A percentile compares a stretch with the other conserved stretches of the same genome.
These are phyloP conservation scores for Penicillium macrosclerotiorum DNA, from an alignment of 495 filamentous ascomycete species.

Conservation along the genomic window DNA sequence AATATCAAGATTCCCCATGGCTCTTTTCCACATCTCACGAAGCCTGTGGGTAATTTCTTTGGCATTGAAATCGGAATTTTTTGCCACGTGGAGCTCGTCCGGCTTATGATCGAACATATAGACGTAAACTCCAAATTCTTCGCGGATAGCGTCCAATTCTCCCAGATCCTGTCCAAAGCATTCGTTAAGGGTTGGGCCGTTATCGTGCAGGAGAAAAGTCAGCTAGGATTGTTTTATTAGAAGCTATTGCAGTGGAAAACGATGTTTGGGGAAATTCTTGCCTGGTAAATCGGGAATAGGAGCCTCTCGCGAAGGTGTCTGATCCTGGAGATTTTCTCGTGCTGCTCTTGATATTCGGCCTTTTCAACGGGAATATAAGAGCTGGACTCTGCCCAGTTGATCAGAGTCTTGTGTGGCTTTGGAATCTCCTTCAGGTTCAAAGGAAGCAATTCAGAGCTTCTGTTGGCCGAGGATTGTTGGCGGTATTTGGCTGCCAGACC, in stretches of 20 bases:
- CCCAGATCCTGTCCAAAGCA: slow-evolving; percentile 47
- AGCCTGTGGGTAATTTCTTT: slow-evolving; percentile 34
- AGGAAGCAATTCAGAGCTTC: no score
- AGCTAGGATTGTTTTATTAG: slow-evolving; percentile 16
- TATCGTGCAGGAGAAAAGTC: slow-evolving; percentile 45
- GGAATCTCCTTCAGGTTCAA: no score
- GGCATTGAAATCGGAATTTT: slow-evolving; percentile 19
- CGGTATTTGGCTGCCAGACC: neutral
- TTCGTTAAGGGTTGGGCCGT: slow-evolving; percentile 34
- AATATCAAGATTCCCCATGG: slow-evolving; percentile 28
- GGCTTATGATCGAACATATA: slow-evolving; percentile 19
- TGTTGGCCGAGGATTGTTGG: no score
- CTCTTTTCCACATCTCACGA: slow-evolving; percentile 31
- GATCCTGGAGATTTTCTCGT: no score
- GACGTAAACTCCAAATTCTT: slow-evolving; percentile 16
- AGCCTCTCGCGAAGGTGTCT: no score
- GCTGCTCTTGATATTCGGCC: no score
- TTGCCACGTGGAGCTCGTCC: slow-evolving; percentile 25
- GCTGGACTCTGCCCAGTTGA: no score
- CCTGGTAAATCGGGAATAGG: no score
- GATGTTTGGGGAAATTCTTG: no score
- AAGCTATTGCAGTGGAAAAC: neutral
- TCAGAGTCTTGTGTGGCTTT: no score
- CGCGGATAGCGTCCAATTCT: slow-evolving; percentile 45
- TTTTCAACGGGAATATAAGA: no score